A percentile compares a stretch with the other conserved stretches of the same genome.
Conservation (phyloP, 169 alveolate species). For the Ophryocystis elektroscirrha region DNA sequence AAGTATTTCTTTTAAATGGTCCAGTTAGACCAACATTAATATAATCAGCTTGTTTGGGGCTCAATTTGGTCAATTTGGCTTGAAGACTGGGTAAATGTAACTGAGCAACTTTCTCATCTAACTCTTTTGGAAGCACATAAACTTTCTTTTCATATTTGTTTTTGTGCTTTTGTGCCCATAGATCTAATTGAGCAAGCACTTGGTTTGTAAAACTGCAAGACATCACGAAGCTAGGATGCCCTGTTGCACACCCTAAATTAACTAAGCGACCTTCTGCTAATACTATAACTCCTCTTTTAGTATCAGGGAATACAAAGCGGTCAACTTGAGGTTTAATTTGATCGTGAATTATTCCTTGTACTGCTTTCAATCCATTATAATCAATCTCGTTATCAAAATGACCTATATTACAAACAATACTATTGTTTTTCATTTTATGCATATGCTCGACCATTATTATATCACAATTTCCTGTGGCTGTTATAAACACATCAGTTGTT, state of each 20-base stretch:
- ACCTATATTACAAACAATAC: conserved; percentile 80
- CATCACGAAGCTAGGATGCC: conserved; percentile 97
- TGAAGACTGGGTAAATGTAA: conserved; percentile 74
- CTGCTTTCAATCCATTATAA: conserved; percentile 58
- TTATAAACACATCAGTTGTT: conserved; percentile 76
- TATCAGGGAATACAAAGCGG: conserved; percentile 25
- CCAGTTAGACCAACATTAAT: conserved; percentile 69
- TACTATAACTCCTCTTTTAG: conserved; percentile 66
- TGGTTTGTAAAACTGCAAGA: conserved; percentile 88
- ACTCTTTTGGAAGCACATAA: conserved; percentile 70
- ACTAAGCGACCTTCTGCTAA: conserved; percentile 86
- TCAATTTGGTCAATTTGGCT: conserved; percentile 66
- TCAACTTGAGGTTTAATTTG: conserved; percentile 79
- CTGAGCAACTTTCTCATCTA: conserved; percentile 90
- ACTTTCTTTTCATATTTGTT: conserved; percentile 41
- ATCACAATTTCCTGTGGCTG: conserved; percentile 83
- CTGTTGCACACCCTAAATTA: conserved; percentile 96
- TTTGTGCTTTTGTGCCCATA: conserved; percentile 35
- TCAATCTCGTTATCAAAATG: conserved; percentile 94
- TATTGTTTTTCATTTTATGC: conserved; percentile 88
- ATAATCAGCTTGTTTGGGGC: conserved; percentile 71
- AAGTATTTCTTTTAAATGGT: conserved; percentile 73
- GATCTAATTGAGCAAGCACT: conserved; percentile 36
- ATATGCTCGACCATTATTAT: conserved; percentile 72
- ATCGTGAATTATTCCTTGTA: conserved; percentile 58